These are phyloP conservation scores for Mycena filopes DNA, from an alignment of 768 basidiomycete genomes.

Conservation along the genomic window DNA sequence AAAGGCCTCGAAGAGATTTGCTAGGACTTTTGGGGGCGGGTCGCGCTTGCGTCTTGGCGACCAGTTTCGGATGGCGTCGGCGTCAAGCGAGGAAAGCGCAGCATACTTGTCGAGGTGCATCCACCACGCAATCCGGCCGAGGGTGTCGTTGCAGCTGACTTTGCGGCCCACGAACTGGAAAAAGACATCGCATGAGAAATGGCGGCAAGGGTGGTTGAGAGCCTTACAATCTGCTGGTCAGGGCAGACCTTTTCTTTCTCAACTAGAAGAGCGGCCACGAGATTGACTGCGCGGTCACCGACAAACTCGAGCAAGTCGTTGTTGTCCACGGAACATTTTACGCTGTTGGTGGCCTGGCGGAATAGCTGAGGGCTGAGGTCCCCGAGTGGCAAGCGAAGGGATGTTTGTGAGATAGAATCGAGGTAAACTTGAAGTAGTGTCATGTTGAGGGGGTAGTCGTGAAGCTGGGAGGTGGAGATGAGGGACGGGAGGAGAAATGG, in stretches of 20 bases:
- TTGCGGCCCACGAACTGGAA: conserved; percentile 37
- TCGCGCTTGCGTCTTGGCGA: conserved; percentile 19
- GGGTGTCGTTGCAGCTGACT: conserved; percentile 45
- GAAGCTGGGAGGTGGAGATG: no score
- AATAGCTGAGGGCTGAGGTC: conserved; percentile 23
- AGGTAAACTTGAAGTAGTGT: conserved; percentile 22
- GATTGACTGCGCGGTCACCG: conserved; percentile 46
- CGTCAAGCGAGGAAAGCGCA: conserved; percentile 34
- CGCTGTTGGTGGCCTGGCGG: conserved; percentile 39
- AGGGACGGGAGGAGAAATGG: no score
- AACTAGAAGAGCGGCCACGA: conserved; percentile 42
- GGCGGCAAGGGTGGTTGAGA: neutral
- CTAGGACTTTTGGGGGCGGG: conserved; percentile 44
- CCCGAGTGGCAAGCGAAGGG: neutral
- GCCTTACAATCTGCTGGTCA: conserved; percentile 41
- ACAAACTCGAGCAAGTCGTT: conserved; percentile 48
- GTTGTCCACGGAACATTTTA: conserved; percentile 38
- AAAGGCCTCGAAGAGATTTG: conserved; percentile 46
- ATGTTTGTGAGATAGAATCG: conserved; percentile 4
- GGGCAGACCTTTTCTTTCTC: conserved; percentile 40
- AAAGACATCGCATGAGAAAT: neutral
- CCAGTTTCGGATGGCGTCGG: conserved; percentile 34
- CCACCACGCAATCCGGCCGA: conserved; percentile 43
- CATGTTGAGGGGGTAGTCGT: conserved; percentile 1
- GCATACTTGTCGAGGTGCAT: conserved; percentile 41